Evolutionary conservation across 2,329 filamentous ascomycete species (phyloP), one percentile per base, ranked within the genome.

Genomic region (Alternaria angustiovoidea): DNA sequence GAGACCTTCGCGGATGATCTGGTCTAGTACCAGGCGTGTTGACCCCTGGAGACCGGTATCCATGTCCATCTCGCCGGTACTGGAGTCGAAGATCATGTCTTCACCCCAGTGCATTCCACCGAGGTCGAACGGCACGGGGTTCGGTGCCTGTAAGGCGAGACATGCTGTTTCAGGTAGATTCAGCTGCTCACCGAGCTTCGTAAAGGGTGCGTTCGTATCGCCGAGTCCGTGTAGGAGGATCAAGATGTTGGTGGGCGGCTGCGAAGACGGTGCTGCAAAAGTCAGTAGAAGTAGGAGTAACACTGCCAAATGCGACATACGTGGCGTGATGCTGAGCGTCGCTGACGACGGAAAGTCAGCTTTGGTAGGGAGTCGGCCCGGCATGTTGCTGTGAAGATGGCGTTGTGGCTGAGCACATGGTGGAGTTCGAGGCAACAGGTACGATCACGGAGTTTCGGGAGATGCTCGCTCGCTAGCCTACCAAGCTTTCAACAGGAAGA

Each of bases 171-270:
- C 91, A 0, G 93, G 92, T 3, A 96, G 86, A 62, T 85, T 83
- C 62, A 96, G 80, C 67, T 87, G 88, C 57, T 83, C 82, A 20
- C 89, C 91, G 62, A 96, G 90, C 44, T 81, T 80, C 61, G 87
- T 85, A 76, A 95, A 96, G 36, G 91, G 84, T 3, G 76, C 72
- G 61, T 92, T 86, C 34, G 86, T 88, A 80, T 96, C 93, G 63
- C 93, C 93, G 12, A 96, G 86, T 65, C 93, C 93, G 78, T 96
- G 93, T 59, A 96, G 87, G 52, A 96, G 86, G 73, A 96, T 81
- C 63, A 96, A 87, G 67, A 96, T 84, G 69, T 94, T 90, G 43
- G 88, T 91, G 9, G 90, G 87, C 12, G 86, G 85, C 62, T 90
- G 87, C 26, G 75, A 73, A 32, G 64, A 71, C 14, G 82, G 81